Evolutionary conservation across 805 yeast genomes (phyloP), one percentile per base, ranked within the genome.

Genomic region (Cyberlindnera americana): DNA sequence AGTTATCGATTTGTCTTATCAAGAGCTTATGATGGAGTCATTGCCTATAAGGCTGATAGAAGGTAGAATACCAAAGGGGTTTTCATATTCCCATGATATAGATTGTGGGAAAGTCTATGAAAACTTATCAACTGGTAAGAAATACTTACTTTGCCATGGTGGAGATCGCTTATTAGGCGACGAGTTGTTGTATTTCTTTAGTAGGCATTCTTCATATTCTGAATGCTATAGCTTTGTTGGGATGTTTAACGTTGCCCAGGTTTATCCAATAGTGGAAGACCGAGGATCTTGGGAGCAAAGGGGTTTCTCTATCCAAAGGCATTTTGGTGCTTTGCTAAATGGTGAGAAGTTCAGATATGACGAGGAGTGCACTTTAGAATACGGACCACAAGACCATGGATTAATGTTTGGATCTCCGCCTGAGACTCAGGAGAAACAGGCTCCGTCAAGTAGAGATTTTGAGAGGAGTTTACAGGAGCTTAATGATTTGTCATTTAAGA

Each of bases 121-220:
- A 43, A 15, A 33, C 13, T 62, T 25, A 12, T 1, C n/a, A 13
- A 27, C 19, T 15, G 14, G 19, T 6, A 33, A 21, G 23, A 38
- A 19, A 3, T 67, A 67, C 67, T 38, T 69, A 3, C 42, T 59
- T 4, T 62, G 66, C 0, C 31, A 41, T 8, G 55, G 52, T 3
- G 55, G 63, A 1, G 40, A 46, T 3, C 57, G 55, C 16, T 46
- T 67, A 3, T 52, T 72, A 7, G 69, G 71, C 1, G 50, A 48
- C n/a, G 64, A 61, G 10, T 41, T 72, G 3, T 56, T 56, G 33
- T 59, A 68, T 13, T 49, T 69, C 7, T 73, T 66, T 47, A 70
- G 76, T 5, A 51, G 77, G 30, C 78, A 73, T 43, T 70, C 77
- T 1, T 69, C 77, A 2, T 73, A 62, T 41, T 35, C 60, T 7